phyloP scores from a whole-genome alignment of 2,329 filamentous ascomycete genomes.

The Calonectria henricotiae region DNA sequence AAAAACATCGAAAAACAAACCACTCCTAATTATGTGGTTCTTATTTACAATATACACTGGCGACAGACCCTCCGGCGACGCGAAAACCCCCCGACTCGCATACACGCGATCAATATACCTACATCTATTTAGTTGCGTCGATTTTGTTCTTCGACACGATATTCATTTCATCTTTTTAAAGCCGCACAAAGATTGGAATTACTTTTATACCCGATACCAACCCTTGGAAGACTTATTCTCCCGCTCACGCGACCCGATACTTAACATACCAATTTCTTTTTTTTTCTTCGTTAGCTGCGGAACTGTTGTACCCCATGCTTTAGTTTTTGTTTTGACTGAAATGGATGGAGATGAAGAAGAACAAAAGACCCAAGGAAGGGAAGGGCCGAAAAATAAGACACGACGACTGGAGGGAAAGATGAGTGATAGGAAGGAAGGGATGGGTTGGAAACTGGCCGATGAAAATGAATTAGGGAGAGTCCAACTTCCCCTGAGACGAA shows the following conservation, averaged over 20 bases:
- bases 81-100: conserved; percentile 27
- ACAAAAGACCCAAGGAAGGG: conserved; percentile 23
- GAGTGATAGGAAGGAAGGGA: conserved; percentile 3
- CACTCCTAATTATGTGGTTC: conserved; percentile 11
- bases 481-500: conserved; percentile 17
- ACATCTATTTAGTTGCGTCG: conserved; percentile 14
- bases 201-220: conserved; percentile 49
- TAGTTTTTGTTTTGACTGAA: conserved; percentile 28
- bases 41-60: conserved; percentile 50
- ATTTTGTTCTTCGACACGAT: conserved; percentile 24
- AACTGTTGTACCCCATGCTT: conserved; percentile 27
- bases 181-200: conserved; percentile 32
- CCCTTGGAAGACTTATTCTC: conserved; percentile 49
- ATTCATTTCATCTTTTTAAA: conserved; percentile 26
- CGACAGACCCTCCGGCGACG: conserved; percentile 56
- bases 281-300: conserved; percentile 39
- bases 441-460: conserved; percentile 7
- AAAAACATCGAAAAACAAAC: conserved; percentile 19
- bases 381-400: conserved; percentile 24
- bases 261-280: conserved; percentile 41
- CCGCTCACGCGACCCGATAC: conserved; percentile 57
- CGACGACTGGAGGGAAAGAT: conserved; percentile 31
- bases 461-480: conserved; percentile 24
- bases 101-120: conserved; percentile 27
- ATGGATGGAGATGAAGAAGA: conserved; percentile 4